Evolutionary conservation across 345 rosid genomes (phyloP).

Genomic region (Reutealis trisperma): DNA sequence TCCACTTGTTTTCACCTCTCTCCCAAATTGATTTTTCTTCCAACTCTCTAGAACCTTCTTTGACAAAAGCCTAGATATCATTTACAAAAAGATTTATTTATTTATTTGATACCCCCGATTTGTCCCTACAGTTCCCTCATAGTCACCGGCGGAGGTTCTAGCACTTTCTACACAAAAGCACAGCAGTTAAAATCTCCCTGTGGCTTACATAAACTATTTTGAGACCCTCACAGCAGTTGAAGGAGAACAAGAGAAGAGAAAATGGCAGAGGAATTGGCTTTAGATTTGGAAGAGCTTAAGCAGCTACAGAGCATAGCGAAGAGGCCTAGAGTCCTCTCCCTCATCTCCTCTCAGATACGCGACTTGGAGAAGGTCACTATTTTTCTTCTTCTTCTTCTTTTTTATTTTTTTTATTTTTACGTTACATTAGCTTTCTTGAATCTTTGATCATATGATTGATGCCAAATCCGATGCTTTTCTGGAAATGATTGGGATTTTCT

Average conservation of each 20-base stretch:
- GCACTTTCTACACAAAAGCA: slow-evolving; percentile 17
- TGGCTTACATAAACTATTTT: too few relatives aligned
- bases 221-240: too few relatives aligned
- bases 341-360: slow-evolving; percentile 62
- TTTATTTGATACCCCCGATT: background rate
- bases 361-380: slow-evolving; percentile 65
- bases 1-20: too few relatives aligned
- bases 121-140: background rate
- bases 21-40: background rate
- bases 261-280: slow-evolving; percentile 66
- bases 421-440: background rate
- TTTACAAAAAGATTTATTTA: too few relatives aligned
- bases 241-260: background rate
- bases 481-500: background rate
- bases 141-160: slow-evolving; percentile 13
- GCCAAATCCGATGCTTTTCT: background rate
- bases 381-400: background rate
- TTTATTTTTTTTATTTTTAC: background rate
- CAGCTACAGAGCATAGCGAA: slow-evolving; percentile 71
- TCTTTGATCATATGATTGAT: background rate
- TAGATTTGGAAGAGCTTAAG: slow-evolving; percentile 80
- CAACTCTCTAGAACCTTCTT: slow-evolving; percentile 23
- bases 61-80: background rate
- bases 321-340: slow-evolving; percentile 65
- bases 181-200: too few relatives aligned